Evolutionary conservation across 2,329 filamentous ascomycete species (phyloP).

Genomic region (Fusarium sp.): DNA sequence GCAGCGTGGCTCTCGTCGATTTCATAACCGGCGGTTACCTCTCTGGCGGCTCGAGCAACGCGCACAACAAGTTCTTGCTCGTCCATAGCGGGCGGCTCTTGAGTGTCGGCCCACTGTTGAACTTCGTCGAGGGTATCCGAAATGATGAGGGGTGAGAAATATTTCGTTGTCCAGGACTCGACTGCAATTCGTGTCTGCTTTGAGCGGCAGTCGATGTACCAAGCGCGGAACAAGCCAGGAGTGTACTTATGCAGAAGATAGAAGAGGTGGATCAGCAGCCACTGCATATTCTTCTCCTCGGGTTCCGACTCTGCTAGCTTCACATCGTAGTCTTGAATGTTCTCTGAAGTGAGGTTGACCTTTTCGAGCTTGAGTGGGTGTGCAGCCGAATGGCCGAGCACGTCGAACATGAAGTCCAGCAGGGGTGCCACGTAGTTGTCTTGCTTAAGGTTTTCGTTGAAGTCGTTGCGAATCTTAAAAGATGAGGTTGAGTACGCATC

Average conservation of each 20-base stretch:
- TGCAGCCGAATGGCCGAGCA: slow-evolving; percentile 83
- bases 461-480: slow-evolving; percentile 86
- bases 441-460: slow-evolving; percentile 83
- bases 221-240: slow-evolving; percentile 83
- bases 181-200: slow-evolving; percentile 86
- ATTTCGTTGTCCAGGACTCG: slow-evolving; percentile 87
- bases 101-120: slow-evolving; percentile 72
- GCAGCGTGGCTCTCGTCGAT: slow-evolving; percentile 89
- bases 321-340: slow-evolving; percentile 71
- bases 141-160: slow-evolving; percentile 81
- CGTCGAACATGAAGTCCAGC: slow-evolving; percentile 85
- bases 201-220: slow-evolving; percentile 87
- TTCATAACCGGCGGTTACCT: slow-evolving; percentile 87
- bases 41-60: slow-evolving; percentile 78
- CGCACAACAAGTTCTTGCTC: slow-evolving; percentile 76
- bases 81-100: slow-evolving; percentile 64
- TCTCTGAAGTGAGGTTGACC: slow-evolving; percentile 69
- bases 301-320: slow-evolving; percentile 69
- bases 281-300: slow-evolving; percentile 82
- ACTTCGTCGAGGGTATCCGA: slow-evolving; percentile 77
- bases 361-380: slow-evolving; percentile 82
- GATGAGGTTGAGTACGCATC: slow-evolving; percentile 86
- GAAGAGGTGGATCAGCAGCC: slow-evolving; percentile 88
- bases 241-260: slow-evolving; percentile 84
- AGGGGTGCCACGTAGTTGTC: slow-evolving; percentile 78